These are phyloP conservation scores for Geosiphon pyriformis DNA, from an alignment of 192 early-diverging fungal genomes.

Conservation along the genomic window DNA sequence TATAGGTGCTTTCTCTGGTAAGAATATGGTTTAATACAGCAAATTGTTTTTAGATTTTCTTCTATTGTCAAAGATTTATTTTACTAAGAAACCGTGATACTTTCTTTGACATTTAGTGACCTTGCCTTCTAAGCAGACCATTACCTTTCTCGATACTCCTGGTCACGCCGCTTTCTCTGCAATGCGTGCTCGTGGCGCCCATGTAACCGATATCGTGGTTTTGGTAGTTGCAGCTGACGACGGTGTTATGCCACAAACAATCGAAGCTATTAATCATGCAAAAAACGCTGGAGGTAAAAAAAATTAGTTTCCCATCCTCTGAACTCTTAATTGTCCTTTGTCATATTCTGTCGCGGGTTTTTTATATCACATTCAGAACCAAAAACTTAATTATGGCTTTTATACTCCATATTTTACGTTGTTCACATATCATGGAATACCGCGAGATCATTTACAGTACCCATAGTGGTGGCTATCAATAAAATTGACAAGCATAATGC, in stretches of 20 bases:
- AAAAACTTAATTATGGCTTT: too few relatives aligned
- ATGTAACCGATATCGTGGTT: conserved; percentile 92
- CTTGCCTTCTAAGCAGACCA: conserved; percentile 61
- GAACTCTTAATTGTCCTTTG: too few relatives aligned
- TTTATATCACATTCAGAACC: too few relatives aligned
- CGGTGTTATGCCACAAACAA: conserved; percentile 97
- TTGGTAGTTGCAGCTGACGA: conserved; percentile 97
- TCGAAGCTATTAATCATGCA: conserved; percentile 92
- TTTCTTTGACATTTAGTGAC: conserved; percentile 30
- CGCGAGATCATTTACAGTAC: conserved; percentile 41
- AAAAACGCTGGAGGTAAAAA: conserved; percentile 53
- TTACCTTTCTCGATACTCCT: conserved; percentile 96
- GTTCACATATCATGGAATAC: background rate
- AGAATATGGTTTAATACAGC: conserved; percentile 53
- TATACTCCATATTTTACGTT: background rate
- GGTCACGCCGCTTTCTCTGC: conserved; percentile 94
- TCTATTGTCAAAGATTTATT: background rate
- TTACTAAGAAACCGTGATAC: background rate
- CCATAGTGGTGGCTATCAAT: conserved; percentile 94
- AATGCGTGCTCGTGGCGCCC: conserved; percentile 91
- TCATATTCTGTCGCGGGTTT: too few relatives aligned
- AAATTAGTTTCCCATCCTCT: background rate
- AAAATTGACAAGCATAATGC: conserved; percentile 93
- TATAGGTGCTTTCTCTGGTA: conserved; percentile 91
- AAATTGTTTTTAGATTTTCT: background rate